phyloP scores from a whole-genome alignment of 2,329 filamentous ascomycete species.

The Aciculosporium take region DNA sequence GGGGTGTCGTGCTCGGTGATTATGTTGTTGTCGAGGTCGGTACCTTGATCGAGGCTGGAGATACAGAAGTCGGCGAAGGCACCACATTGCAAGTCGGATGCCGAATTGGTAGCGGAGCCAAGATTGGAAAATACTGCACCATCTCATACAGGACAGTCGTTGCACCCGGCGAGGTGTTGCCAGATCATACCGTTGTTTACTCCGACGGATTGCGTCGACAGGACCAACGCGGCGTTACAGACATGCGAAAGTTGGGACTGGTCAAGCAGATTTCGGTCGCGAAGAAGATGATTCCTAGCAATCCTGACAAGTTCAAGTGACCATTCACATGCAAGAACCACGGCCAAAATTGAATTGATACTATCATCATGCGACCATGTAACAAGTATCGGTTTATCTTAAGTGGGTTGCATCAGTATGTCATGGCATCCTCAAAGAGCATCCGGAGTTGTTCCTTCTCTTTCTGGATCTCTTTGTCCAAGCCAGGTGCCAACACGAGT shows the following conservation, averaged over 20 bases:
- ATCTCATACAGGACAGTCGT: slow-evolving; percentile 51
- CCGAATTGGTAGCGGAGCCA: slow-evolving; percentile 43
- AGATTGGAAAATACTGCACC: slow-evolving; percentile 55
- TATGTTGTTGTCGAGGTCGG: slow-evolving; percentile 49
- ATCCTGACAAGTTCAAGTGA: slow-evolving; percentile 36
- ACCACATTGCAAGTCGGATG: slow-evolving; percentile 45
- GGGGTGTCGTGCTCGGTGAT: slow-evolving; percentile 44
- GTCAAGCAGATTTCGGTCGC: slow-evolving; percentile 55
- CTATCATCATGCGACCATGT: neutral
- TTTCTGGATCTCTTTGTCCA: slow-evolving; percentile 53
- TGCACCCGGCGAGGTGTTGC: slow-evolving; percentile 40
- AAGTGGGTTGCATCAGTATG: slow-evolving; percentile 13
- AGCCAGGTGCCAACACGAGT: slow-evolving; percentile 74
- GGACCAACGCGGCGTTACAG: slow-evolving; percentile 47
- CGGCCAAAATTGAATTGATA: neutral
- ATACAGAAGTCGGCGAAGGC: slow-evolving; percentile 47
- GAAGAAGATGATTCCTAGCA: slow-evolving; percentile 51
- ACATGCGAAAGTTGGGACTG: slow-evolving; percentile 48
- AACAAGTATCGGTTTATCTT: neutral
- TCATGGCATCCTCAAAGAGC: slow-evolving; percentile 50
- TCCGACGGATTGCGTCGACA: slow-evolving; percentile 44
- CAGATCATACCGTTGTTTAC: slow-evolving; percentile 56
- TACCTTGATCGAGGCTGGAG: slow-evolving; percentile 45
- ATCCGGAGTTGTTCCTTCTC: slow-evolving; percentile 58
- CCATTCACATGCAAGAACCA: slow-evolving; percentile 3